A percentile compares a stretch with the other conserved stretches of the same genome.
Conservation (phyloP, 192 early-diverging fungal genomes). For the Gorgonomyces haynaldii region DNA sequence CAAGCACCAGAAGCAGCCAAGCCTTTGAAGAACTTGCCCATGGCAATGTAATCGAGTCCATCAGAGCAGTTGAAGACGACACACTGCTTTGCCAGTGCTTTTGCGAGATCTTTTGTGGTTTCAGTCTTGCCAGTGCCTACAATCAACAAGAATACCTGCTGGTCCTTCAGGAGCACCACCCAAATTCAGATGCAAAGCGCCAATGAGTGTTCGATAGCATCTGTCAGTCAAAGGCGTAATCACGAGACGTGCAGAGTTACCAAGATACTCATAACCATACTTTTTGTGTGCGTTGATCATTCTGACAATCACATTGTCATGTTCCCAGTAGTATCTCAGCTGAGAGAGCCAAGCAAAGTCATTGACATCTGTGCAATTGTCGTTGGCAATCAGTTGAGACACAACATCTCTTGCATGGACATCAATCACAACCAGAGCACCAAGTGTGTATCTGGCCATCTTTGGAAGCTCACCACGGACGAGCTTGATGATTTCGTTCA, state of each 20-base stretch:
- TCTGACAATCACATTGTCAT: slow-evolving; percentile 40
- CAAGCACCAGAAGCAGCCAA: slow-evolving; percentile 48
- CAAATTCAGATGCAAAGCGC: slow-evolving; percentile 49
- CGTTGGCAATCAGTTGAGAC: slow-evolving; percentile 21
- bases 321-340: slow-evolving; percentile 52
- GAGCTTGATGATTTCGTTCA: slow-evolving; percentile 45
- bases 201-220: slow-evolving; percentile 51
- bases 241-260: slow-evolving; percentile 38
- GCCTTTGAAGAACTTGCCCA: slow-evolving; percentile 61
- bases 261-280: slow-evolving; percentile 49
- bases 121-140: slow-evolving; percentile 54
- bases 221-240: slow-evolving; percentile 53
- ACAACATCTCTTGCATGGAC: slow-evolving; percentile 55
- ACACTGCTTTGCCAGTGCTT: slow-evolving; percentile 57
- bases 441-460: slow-evolving; percentile 48
- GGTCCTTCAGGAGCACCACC: slow-evolving; percentile 55
- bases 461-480: slow-evolving; percentile 46
- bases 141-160: slow-evolving; percentile 19
- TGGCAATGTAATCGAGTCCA: slow-evolving; percentile 53
- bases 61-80: slow-evolving; percentile 60
- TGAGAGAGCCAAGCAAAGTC: slow-evolving; percentile 54
- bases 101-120: slow-evolving; percentile 55
- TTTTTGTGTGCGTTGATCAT: slow-evolving; percentile 54
- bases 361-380: slow-evolving; percentile 27
- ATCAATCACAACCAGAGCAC: slow-evolving; percentile 53